Conservation (phyloP, 2,329 filamentous ascomycete species). For the Amauroascus niger region DNA sequence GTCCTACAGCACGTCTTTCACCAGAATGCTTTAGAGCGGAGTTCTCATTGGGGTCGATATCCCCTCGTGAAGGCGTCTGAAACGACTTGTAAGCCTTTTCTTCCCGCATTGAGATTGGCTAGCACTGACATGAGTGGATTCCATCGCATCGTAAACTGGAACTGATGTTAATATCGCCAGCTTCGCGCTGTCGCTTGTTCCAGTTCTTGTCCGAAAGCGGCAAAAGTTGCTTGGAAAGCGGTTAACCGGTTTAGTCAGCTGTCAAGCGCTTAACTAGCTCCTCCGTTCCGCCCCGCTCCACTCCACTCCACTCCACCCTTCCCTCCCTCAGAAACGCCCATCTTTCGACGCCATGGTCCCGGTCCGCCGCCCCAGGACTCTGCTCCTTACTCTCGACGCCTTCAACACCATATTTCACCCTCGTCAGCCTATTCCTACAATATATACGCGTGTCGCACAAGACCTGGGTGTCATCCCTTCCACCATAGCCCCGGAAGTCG, state of each 20-base stretch:
- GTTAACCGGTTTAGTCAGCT: not conserved
- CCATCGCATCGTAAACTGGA: too few species aligned
- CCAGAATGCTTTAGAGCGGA: not conserved
- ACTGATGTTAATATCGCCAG: too few species aligned
- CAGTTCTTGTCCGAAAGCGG: too few species aligned
- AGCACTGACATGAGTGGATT: not conserved
- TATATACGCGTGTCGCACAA: conserved; percentile 34
- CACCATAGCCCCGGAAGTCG: conserved; percentile 20
- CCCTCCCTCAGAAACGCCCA: not conserved
- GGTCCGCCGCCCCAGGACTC: conserved; percentile 2
- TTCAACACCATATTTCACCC: conserved; percentile 39
- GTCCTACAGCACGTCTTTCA: not conserved
- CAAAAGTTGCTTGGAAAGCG: not conserved
- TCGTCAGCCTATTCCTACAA: conserved; percentile 29
- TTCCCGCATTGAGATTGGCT: not conserved
- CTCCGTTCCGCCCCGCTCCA: not conserved
- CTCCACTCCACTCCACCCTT: conserved; percentile 3
- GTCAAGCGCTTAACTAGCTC: too few species aligned
- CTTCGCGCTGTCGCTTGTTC: too few species aligned
- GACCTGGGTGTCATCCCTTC: conserved; percentile 26
- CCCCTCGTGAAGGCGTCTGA: not conserved
- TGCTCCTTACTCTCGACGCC: conserved; percentile 40
- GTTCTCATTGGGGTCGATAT: not conserved
- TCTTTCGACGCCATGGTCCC: not conserved
- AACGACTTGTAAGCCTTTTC: not conserved